Evolutionary conservation across 2,329 filamentous ascomycete species (phyloP), one percentile per base, ranked within the genome.

Genomic region (Periconia sp.): DNA sequence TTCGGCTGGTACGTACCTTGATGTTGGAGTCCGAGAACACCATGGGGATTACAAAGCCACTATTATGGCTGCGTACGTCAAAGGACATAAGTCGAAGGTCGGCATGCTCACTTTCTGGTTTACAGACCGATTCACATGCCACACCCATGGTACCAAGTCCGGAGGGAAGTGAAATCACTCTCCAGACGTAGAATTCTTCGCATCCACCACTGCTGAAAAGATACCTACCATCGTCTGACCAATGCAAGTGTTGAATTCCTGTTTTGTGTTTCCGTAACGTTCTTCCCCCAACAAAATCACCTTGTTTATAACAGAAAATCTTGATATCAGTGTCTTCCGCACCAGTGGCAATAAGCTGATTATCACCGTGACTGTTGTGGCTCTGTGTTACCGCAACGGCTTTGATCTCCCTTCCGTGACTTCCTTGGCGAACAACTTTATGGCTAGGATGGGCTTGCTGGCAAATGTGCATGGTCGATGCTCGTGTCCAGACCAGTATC

Each of bases 161-260:
- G 8, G 53, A 44, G 23, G 85, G 79, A 7, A 89, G 70, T 11
- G 68, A 66, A 45, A 77, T 78, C 33, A 93, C 72, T 41, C 84
- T 82, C 93, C 94, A 99, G 11, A 92, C 82, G 63, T 88, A 93
- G 58, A 97, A 88, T 72, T 99, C 93, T 70, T 97, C 93, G 56
- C 86, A 87, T 0, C 92, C 94, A 6, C 85, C 91, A 64, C 91
- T 92, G 59, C 90, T 96, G 69, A 97, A 89, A 2, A 99, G 82
- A 62, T 88, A 89, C 1, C 78, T 72, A 2, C 87, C 83, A 45
- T 84, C 81, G 0, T 72, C 69, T 1, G 89, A 85, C 90, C 91
- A 97, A 55, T 82, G 82, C 1, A 96, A 77, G 56, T 87, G 82
- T 70, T 97, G 93, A 8, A 97, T 84, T 0, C 93, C 94, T 0